Percentiles rank a stretch among this genome's conserved stretches.
phyloP scores from a whole-genome alignment of 2,329 filamentous ascomycete genomes.

The Aureobasidium sp. region DNA sequence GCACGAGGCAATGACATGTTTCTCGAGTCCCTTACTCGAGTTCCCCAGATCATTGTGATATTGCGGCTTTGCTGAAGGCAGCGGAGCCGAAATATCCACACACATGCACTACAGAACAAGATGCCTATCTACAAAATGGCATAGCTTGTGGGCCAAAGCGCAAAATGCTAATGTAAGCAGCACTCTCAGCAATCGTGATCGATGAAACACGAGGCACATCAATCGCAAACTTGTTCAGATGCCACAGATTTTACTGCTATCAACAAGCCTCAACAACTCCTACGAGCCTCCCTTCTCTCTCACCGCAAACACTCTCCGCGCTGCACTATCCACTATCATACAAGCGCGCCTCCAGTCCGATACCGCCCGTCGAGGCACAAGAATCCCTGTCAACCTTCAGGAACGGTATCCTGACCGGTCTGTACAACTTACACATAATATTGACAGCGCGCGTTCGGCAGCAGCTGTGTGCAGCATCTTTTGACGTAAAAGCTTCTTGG shows the following conservation, averaged over 20 bases:
- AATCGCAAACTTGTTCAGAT: not conserved
- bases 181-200: not conserved
- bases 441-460: not conserved
- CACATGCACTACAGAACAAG: not conserved
- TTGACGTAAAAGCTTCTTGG: not conserved
- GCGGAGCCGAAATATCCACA: not conserved
- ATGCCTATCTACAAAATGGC: not conserved
- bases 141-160: not conserved
- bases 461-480: not conserved
- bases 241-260: not conserved
- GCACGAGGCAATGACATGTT: conserved; percentile 3
- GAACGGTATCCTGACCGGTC: not conserved
- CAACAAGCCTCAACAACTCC: not conserved
- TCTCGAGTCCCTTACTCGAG: not conserved
- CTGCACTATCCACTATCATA: not conserved
- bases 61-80: not conserved
- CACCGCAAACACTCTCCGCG: not conserved
- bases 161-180: not conserved
- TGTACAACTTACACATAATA: not conserved
- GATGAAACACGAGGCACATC: conserved; percentile 2
- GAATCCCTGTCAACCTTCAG: not conserved
- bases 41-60: not conserved
- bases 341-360: not conserved
- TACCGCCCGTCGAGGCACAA: not conserved
- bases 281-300: not conserved